Evolutionary conservation across 1,284 basidiomycete genomes (phyloP).

Genomic region (Ganoderma lucidum): DNA sequence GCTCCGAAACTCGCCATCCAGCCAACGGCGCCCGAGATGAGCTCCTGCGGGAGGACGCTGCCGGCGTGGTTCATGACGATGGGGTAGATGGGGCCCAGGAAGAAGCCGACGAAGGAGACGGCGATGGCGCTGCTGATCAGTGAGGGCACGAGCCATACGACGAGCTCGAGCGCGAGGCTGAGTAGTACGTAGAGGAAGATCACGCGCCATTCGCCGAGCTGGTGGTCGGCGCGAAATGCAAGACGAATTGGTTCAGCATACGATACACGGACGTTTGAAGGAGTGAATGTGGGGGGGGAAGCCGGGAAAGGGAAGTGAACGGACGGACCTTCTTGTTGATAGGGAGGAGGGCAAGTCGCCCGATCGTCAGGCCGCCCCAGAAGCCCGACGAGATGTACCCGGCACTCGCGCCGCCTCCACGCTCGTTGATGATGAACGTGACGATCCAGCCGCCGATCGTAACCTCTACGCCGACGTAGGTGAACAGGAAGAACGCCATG

Average conservation of each 20-base stretch:
- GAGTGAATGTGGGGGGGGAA: no score
- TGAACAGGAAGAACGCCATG: constrained; percentile 51
- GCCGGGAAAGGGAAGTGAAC: background rate
- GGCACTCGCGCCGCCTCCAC: constrained; percentile 53
- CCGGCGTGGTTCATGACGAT: constrained; percentile 59
- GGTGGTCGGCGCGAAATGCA: background rate
- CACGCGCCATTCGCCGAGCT: constrained; percentile 52
- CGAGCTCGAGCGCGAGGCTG: constrained; percentile 55
- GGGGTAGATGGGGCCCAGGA: constrained; percentile 62
- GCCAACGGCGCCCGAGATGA: constrained; percentile 62
- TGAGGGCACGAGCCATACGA: constrained; percentile 65
- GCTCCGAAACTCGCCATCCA: constrained; percentile 64
- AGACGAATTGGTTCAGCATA: background rate
- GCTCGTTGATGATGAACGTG: constrained; percentile 52
- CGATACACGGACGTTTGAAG: background rate
- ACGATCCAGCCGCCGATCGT: constrained; percentile 61
- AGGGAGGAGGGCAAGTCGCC: constrained; percentile 54
- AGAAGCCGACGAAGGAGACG: constrained; percentile 61
- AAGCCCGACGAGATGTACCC: constrained; percentile 61
- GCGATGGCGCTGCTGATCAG: constrained; percentile 60
- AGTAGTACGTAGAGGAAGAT: constrained; percentile 47
- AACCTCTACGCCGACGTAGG: constrained; percentile 58
- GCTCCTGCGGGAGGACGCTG: constrained; percentile 55
- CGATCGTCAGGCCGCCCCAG: constrained; percentile 54
- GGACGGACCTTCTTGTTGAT: constrained; percentile 52